Conservation (phyloP, 139 green algal genomes). For the Micromonas pusilla region DNA sequence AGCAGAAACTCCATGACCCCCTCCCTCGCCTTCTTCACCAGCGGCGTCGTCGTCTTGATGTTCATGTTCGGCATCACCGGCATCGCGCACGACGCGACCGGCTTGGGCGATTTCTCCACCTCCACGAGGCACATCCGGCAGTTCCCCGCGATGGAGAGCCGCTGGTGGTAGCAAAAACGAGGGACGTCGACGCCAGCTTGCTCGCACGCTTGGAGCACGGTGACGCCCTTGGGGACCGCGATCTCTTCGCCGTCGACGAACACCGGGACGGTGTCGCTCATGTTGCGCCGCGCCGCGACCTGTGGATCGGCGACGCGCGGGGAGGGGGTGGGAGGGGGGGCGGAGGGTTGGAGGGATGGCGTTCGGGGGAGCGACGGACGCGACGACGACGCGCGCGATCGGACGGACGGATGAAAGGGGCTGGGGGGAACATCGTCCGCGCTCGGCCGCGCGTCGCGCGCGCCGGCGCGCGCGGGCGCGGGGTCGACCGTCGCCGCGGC, state of each 20-base stretch:
- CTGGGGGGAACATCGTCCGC: background rate
- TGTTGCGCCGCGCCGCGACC: background rate
- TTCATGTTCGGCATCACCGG: slow-evolving; percentile 88
- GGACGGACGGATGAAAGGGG: background rate
- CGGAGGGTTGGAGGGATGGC: no score
- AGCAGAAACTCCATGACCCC: slow-evolving; percentile 99
- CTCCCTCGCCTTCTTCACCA: slow-evolving; percentile 98
- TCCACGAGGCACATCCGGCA: slow-evolving; percentile 99
- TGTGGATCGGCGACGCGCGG: no score
- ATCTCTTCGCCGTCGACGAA: slow-evolving; percentile 79
- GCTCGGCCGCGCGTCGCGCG: background rate
- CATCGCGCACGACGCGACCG: slow-evolving; percentile 96
- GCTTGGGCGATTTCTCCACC: slow-evolving; percentile 94
- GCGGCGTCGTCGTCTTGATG: slow-evolving; percentile 67
- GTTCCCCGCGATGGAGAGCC: slow-evolving; percentile 95
- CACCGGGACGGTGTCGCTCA: slow-evolving; percentile 60
- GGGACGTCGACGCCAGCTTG: slow-evolving; percentile 91
- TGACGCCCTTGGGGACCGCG: slow-evolving; percentile 73
- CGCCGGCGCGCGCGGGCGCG: no score
- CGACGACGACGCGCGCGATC: no score
- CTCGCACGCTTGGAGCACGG: slow-evolving; percentile 91
- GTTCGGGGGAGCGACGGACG: no score
- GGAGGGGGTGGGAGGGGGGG: no score
- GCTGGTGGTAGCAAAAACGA: slow-evolving; percentile 97
- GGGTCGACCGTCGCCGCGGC: no score